These are phyloP conservation scores for Dioscorea zingiberensis DNA, from an alignment of 106 monocot genomes.

Conservation along the genomic window DNA sequence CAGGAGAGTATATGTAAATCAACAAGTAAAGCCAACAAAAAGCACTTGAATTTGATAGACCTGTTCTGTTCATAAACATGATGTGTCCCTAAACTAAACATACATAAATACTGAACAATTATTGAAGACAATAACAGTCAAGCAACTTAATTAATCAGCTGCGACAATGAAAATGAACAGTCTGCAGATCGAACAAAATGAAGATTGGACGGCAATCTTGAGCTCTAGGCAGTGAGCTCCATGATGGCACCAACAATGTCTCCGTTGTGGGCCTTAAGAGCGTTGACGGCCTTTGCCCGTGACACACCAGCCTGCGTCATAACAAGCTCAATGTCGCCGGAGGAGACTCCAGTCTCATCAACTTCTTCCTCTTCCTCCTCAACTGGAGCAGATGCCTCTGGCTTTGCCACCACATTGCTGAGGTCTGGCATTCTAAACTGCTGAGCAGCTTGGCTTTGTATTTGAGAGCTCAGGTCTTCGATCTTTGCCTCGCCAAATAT, in stretches of 20 bases:
- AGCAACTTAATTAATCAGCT: no score
- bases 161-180: no score
- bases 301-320: constrained; percentile 46
- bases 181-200: no score
- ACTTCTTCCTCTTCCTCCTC: constrained; percentile 46
- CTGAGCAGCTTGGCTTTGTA: constrained; percentile 41
- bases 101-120: no score
- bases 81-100: no score
- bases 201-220: background rate
- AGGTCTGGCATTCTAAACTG: constrained; percentile 47
- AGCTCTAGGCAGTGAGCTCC: constrained; percentile 26
- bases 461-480: constrained; percentile 45
- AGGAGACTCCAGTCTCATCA: constrained; percentile 33
- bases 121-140: no score
- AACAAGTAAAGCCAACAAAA: no score
- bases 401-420: constrained; percentile 36
- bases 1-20: no score
- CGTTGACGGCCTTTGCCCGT: constrained; percentile 27
- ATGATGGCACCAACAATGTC: constrained; percentile 40
- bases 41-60: no score
- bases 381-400: constrained; percentile 14
- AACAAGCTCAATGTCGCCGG: constrained; percentile 40
- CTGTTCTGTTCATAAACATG: no score
- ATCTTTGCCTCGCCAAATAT: constrained; percentile 51
- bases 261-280: constrained; percentile 33